These are phyloP conservation scores for Quercus tomentella DNA, from an alignment of 331 rosid genomes.

Conservation along the genomic window DNA sequence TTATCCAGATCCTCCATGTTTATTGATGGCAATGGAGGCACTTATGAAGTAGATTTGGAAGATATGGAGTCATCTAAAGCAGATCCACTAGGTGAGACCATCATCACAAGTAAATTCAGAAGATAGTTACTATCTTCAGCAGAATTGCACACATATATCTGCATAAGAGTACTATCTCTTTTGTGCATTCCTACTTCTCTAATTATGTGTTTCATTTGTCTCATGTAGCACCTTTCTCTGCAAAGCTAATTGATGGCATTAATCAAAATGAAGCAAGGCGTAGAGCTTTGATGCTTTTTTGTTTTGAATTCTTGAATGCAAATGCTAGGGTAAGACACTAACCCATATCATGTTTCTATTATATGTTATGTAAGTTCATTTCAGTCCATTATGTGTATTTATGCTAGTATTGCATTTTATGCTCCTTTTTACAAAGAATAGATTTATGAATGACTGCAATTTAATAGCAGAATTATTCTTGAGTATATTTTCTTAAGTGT, in stretches of 20 bases:
- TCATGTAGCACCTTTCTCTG: slow-evolving; percentile 64
- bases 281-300: slow-evolving; percentile 70
- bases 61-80: slow-evolving; percentile 56
- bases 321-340: slow-evolving; percentile 52
- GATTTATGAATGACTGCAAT: background rate
- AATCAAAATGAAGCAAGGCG: slow-evolving; percentile 81
- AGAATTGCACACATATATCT: background rate
- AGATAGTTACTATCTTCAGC: background rate
- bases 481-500: background rate
- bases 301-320: slow-evolving; percentile 56
- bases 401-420: background rate
- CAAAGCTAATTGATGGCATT: slow-evolving; percentile 80
- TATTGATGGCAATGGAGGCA: slow-evolving; percentile 54
- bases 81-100: slow-evolving; percentile 57
- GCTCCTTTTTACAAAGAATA: background rate
- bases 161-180: slow-evolving; percentile 1
- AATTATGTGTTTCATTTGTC: slow-evolving; percentile 8
- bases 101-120: background rate
- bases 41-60: slow-evolving; percentile 56
- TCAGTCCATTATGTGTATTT: background rate
- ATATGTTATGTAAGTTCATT: background rate
- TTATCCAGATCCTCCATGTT: slow-evolving; percentile 58
- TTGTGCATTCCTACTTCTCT: slow-evolving; percentile 13
- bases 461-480: background rate
- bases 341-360: slow-evolving; percentile 10